Conservation (phyloP, 2,329 filamentous ascomycete species). For the Ophiostoma perfectum region DNA sequence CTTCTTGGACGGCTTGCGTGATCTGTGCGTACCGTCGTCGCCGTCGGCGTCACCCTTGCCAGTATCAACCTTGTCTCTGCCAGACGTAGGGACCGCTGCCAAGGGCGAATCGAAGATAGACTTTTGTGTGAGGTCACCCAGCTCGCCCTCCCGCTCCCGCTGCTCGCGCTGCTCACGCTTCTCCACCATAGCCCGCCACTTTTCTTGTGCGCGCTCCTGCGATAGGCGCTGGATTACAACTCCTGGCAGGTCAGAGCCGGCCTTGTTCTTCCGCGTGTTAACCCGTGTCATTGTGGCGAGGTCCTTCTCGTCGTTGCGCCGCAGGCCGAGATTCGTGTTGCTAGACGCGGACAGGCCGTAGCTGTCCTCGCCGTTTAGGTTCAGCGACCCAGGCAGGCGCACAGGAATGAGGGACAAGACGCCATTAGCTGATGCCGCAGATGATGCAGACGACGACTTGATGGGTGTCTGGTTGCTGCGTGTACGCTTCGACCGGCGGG, state of each 20-base stretch:
- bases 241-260: constrained; percentile 33
- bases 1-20: not conserved
- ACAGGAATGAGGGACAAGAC: constrained; percentile 33
- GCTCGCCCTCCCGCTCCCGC: constrained; percentile 19
- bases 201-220: constrained; percentile 26
- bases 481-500: constrained; percentile 22
- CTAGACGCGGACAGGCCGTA: constrained; percentile 22
- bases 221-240: constrained; percentile 31
- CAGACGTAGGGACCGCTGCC: too few species aligned
- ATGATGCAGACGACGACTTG: constrained; percentile 10
- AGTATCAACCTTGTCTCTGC: too few species aligned
- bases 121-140: constrained; percentile 17
- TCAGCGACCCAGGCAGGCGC: constrained; percentile 32
- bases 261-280: constrained; percentile 45
- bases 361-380: constrained; percentile 29
- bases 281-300: constrained; percentile 39
- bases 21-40: not conserved
- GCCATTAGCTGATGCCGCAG: constrained; percentile 30
- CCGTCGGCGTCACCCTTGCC: not conserved
- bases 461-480: constrained; percentile 25
- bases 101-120: constrained; percentile 29
- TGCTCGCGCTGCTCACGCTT: constrained; percentile 26
- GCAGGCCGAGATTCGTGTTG: constrained; percentile 24
- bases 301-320: constrained; percentile 39
- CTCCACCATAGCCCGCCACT: constrained; percentile 15